Evolutionary conservation across 1,284 basidiomycete genomes (phyloP), one percentile per base, ranked within the genome.

Genomic region (Lentinula novae-zelandiae): DNA sequence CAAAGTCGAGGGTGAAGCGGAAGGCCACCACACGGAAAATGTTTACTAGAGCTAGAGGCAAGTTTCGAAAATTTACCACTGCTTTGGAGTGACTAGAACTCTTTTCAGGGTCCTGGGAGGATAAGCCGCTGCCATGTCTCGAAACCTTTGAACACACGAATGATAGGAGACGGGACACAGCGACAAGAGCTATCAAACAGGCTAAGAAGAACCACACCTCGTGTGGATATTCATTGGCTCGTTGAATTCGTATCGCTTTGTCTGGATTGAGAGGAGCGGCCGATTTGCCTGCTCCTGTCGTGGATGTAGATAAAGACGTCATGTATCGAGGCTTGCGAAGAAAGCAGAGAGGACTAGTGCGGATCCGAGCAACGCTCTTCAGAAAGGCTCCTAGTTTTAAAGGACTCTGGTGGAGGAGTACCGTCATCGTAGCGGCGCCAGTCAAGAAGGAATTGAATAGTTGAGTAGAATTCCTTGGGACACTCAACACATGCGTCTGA

Each of bases 21-120:
- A 83, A 85, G 0, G 77, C 74, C 52, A 83, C 22, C 4, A 82
- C 76, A 1, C 82, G 76, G 61, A 78, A 81, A 15, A 73, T 65
- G 60, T 83, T 81, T 44, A 77, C 61, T 3, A 73, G 22, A 0
- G 77, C 78, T 12, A 69, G 51, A 0, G 78, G 78, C 1, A 82
- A 56, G 52, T 70, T 72, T 36, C 66, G 69, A 38, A 60, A 22
- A 33, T 46, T 58, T 67, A 70, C 57, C 50, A 69, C 60, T 38
- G 50, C 57, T 5, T 66, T 40, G 5, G 60, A 58, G 51, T 7
- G 12, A 31, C 40, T 52, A 17, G 57, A 38, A 0, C 63, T 57
- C 22, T 62, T 66, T 44, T 75, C 71, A 48, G 67, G 64, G 10
- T 75, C 72, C 3, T 46, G 20, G 13, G 34, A 52, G 20, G 39